Percentiles rank a stretch among this genome's conserved stretches.
Conservation (phyloP, 78 protist species). For the Pigoraptor vietnamica region DNA sequence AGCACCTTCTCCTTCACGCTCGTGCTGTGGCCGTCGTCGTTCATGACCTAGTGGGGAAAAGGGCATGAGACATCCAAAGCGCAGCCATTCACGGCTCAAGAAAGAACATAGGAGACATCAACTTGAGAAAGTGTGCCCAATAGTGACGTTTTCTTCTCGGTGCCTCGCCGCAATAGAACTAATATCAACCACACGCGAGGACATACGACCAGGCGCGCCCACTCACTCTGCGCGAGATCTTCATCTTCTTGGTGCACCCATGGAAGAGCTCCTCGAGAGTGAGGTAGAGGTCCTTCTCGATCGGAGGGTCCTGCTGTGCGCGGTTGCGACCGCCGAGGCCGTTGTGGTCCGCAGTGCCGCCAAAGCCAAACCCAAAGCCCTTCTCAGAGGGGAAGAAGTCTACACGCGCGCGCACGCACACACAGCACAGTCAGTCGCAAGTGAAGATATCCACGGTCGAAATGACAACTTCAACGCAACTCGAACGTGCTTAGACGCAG, state of each 20-base stretch:
- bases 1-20: conserved; percentile 18
- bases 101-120: not conserved
- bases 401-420: conserved; percentile 3
- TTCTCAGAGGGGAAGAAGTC: not conserved
- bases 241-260: conserved; percentile 23
- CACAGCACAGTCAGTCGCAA: conserved; percentile 2
- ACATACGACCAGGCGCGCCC: not conserved
- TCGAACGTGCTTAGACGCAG: too few relatives aligned
- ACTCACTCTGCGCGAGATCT: conserved; percentile 18
- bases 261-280: conserved; percentile 27
- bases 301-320: not conserved
- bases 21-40: not conserved
- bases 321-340: not conserved
- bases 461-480: not conserved
- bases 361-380: not conserved
- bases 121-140: too few relatives aligned
- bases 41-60: not conserved
- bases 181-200: not conserved
- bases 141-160: too few relatives aligned
- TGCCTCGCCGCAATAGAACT: too few relatives aligned
- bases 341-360: not conserved
- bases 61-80: not conserved
- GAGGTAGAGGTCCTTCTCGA: not conserved
- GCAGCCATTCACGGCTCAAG: not conserved
- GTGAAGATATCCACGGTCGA: not conserved